Evolutionary conservation across 106 monocot species (phyloP), one percentile per base, ranked within the genome.

Genomic region (Dioscorea zingiberensis): DNA sequence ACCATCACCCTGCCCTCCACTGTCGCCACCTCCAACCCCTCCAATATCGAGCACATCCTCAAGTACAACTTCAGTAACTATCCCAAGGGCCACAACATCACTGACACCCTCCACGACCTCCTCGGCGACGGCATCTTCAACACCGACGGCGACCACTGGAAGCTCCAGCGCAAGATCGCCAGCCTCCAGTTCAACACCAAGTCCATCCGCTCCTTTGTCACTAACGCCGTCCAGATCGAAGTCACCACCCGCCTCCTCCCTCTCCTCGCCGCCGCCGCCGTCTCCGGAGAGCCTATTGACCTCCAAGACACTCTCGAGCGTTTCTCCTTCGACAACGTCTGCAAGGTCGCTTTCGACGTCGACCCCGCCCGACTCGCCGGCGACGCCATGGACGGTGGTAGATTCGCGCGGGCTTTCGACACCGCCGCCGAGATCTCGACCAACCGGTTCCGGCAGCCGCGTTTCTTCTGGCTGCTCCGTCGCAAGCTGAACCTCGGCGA

Each of bases 91-190:
- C 26, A 38, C 1, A 4, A 22, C 0, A 44, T 62, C 61, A 28
- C 3, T 30, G 9, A 55, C 48, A 32, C 13, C 1, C 68, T 73
- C 58, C 22, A 56, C 9, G 73, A 78, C 30, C 27, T 78, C 54
- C 68, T 73, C 24, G 73, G 63, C 55, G 13, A 24, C 55, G 78
- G 72, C 56, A 68, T 72, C 61, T 78, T 73, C 68, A 78, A 73
- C 61, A 30, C 60, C 27, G 68, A 78, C 55, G 73, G 73, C 55
- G 17, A 67, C 45, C 61, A 38, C 22, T 73, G 73, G 73, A 60
- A 47, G 22, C 21, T 48, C 30, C 78, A 68, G 67, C 32, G 60
- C 60, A 61, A 61, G 28, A 61, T 8, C 15, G 60, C 60, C 15
- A 61, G 60, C 27, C 27, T 4, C 29, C 26, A 61, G 3, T 61